These are phyloP conservation scores for Rubus parviflorus DNA, from an alignment of 306 rosid species.

Conservation along the genomic window DNA sequence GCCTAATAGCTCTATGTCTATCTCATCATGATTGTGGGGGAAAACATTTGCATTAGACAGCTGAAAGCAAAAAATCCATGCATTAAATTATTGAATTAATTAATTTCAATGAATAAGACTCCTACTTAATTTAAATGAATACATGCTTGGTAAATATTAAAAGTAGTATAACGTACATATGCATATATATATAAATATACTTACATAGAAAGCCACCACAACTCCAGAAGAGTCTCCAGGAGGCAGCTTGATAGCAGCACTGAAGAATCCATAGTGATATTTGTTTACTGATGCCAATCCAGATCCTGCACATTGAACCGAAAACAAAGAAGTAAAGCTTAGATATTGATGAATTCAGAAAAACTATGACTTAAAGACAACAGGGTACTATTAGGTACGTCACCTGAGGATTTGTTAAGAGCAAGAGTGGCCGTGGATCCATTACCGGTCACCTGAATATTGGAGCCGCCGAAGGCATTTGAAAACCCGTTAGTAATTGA, in stretches of 20 bases:
- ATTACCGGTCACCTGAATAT: constrained; percentile 56
- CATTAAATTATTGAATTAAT: not conserved
- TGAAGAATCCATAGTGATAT: constrained; percentile 86
- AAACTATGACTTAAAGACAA: not conserved
- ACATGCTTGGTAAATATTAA: not conserved
- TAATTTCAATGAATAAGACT: not conserved
- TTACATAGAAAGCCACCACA: constrained; percentile 93
- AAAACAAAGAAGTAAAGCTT: constrained; percentile 2
- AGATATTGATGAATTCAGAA: not conserved
- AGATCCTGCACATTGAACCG: constrained; percentile 50
- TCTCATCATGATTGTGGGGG: constrained; percentile 89
- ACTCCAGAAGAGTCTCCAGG: constrained; percentile 87
- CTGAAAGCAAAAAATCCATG: constrained; percentile 37
- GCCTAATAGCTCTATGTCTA: constrained; percentile 87
- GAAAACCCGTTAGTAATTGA: constrained; percentile 49
- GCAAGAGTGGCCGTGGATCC: constrained; percentile 78
- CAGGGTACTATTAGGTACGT: not conserved
- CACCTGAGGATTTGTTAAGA: constrained; percentile 82
- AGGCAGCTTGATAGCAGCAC: constrained; percentile 91
- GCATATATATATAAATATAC: constrained; percentile 19
- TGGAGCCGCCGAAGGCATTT: constrained; percentile 57
- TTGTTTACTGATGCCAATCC: constrained; percentile 62
- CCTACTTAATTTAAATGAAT: not conserved
- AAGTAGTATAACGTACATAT: not conserved
- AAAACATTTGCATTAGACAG: constrained; percentile 81